Evolutionary conservation across 2,329 filamentous ascomycete genomes (phyloP).

Genomic region (Talaromyces pinophilus): DNA sequence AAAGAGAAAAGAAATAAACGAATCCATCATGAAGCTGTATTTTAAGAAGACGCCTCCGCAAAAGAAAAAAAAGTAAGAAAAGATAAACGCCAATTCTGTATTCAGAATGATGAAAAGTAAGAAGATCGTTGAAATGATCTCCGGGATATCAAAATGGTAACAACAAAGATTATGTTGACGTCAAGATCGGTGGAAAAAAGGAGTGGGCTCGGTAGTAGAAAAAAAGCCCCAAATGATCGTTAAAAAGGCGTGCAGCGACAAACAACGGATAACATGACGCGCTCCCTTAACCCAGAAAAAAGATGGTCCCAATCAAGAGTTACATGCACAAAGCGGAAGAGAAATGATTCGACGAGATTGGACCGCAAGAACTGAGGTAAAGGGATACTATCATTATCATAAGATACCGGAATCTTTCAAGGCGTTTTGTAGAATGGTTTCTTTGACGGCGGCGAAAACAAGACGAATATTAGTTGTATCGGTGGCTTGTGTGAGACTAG

Average conservation of each 20-base stretch:
- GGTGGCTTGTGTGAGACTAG: conserved; percentile 93
- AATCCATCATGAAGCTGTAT: conserved; percentile 11
- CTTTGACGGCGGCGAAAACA: conserved; percentile 97
- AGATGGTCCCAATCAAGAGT: background rate
- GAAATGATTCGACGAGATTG: conserved; percentile 29
- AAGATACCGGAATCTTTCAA: conserved; percentile 97
- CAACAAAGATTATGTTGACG: conserved; percentile 12
- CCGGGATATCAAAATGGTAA: conserved; percentile 19
- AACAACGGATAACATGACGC: conserved; percentile 1
- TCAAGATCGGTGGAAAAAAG: background rate
- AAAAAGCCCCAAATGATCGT: conserved; percentile 5
- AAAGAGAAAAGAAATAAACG: background rate
- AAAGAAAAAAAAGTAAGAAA: background rate
- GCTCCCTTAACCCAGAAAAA: conserved; percentile 16
- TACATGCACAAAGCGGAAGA: conserved; percentile 16
- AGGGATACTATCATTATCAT: conserved; percentile 38
- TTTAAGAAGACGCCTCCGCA: conserved; percentile 1
- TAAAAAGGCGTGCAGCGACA: conserved; percentile 2
- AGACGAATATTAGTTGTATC: conserved; percentile 98
- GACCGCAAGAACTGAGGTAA: conserved; percentile 17
- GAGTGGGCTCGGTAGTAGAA: background rate
- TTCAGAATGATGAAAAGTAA: conserved; percentile 23
- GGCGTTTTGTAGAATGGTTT: conserved; percentile 97
- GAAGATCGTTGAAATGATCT: conserved; percentile 4
- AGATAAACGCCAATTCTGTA: conserved; percentile 10